Percentiles rank a stretch among this genome's conserved stretches.
Conservation (phyloP, 176 grass and related monocot genomes). For the Typha latifolia region DNA sequence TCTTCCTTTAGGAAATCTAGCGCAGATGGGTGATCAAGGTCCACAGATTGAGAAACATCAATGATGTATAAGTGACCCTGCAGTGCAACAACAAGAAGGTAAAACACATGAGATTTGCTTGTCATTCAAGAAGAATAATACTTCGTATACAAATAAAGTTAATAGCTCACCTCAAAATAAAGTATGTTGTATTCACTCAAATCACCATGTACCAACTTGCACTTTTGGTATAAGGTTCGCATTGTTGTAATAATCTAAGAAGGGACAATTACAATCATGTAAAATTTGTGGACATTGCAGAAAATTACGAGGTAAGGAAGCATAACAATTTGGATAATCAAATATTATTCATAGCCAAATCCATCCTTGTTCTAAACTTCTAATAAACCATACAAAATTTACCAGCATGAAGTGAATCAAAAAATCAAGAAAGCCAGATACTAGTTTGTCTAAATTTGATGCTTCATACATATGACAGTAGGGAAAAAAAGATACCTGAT, state of each 20-base stretch:
- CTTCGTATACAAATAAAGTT: conserved; percentile 11
- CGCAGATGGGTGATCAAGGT: conserved; percentile 83
- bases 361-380: no score
- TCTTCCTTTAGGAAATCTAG: conserved; percentile 93
- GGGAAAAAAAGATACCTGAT: no score
- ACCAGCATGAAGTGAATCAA: no score
- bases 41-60: conserved; percentile 94
- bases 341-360: no score
- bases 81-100: conserved; percentile 10
- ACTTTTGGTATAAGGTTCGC: conserved; percentile 83
- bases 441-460: background rate
- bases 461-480: no score
- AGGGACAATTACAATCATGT: background rate
- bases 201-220: conserved; percentile 96
- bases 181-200: conserved; percentile 99
- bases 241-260: conserved; percentile 87
- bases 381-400: no score
- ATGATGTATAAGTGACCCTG: conserved; percentile 97
- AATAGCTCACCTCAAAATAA: conserved; percentile 72
- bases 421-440: no score
- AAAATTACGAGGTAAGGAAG: no score
- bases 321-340: no score
- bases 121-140: background rate
- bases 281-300: background rate
- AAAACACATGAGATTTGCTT: background rate